phyloP scores from a whole-genome alignment of 2,329 filamentous ascomycete species.

The Exserohilum turcica region DNA sequence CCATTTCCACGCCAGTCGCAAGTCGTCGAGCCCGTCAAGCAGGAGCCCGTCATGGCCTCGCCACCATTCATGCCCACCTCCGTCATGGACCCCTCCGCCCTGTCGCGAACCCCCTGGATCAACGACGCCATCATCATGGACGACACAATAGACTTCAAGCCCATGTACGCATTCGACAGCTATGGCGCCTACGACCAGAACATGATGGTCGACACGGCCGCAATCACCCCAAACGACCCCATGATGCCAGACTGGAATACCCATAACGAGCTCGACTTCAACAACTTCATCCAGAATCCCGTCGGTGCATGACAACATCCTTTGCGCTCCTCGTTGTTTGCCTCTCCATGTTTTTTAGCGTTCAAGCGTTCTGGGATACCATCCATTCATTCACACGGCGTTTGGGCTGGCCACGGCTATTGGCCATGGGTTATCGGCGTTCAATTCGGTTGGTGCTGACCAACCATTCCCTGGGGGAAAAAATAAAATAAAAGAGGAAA shows the following conservation, averaged over 20 bases:
- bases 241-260: slow-evolving; percentile 46
- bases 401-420: slow-evolving; percentile 22
- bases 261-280: slow-evolving; percentile 44
- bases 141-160: slow-evolving; percentile 44
- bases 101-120: slow-evolving; percentile 39
- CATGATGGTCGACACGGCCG: slow-evolving; percentile 43
- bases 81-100: slow-evolving; percentile 38
- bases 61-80: slow-evolving; percentile 37
- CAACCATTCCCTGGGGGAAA: slow-evolving; percentile 12
- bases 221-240: slow-evolving; percentile 36
- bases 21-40: slow-evolving; percentile 36
- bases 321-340: slow-evolving; percentile 19
- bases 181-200: slow-evolving; percentile 40
- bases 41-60: slow-evolving; percentile 38
- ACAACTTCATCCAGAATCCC: slow-evolving; percentile 45
- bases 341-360: slow-evolving; percentile 33
- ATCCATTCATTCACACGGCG: slow-evolving; percentile 21
- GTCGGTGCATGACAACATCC: slow-evolving; percentile 38
- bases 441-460: slow-evolving; percentile 18
- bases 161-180: slow-evolving; percentile 41
- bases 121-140: slow-evolving; percentile 46
- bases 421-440: slow-evolving; percentile 5
- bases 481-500: too few relatives aligned
- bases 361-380: slow-evolving; percentile 42
- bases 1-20: slow-evolving; percentile 46